Evolutionary conservation across 306 rosid genomes (phyloP), one percentile per base, ranked within the genome.

Genomic region (Citrullus amarus): DNA sequence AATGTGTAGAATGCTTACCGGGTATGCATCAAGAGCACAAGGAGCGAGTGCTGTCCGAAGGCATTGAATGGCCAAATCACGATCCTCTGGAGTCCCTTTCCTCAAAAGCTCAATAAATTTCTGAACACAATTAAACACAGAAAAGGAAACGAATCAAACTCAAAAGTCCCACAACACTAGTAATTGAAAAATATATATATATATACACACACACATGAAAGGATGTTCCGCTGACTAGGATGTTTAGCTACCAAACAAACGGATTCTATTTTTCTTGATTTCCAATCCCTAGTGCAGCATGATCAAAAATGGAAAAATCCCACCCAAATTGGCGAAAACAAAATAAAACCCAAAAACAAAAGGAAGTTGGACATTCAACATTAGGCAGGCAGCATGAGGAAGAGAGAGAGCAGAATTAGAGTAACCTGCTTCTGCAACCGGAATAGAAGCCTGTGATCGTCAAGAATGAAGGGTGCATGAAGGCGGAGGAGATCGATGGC

Each of bases 21-120:
- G 99, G 50, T 91, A 96, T 28, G 98, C 98, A 81, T 91, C 96
- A 55, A 96, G 99, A 15, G 99, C 99, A 84, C 99, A 92, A 53
- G 98, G 98, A 79, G 99, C 99, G 60, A 96, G 96, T 60, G 94
- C 87, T 4, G 91, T 86, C 80, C 98, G 89, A 81, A 96, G 71
- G 79, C 96, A 96, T 39, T 85, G 86, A 67, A 96, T 90, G 44
- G 99, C 99, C 82, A 90, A 86, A 62, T 91, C 96, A 12, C 98
- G 96, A 84, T 78, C 92, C 89, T 88, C 96, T 0, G 43, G 5
- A 3, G 92, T 88, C 44, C 97, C 99, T 77, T 91, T 91, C 85
- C 99, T 87, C 87, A 96, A 86, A 58, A 91, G 96, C 91, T 96
- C 99, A 54, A 96, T 76, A 82, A 96, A 96, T 90, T 93, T 96